These are phyloP conservation scores for Artemisia tridentata DNA, from an alignment of 129 eudicot genomes.

Conservation along the genomic window DNA sequence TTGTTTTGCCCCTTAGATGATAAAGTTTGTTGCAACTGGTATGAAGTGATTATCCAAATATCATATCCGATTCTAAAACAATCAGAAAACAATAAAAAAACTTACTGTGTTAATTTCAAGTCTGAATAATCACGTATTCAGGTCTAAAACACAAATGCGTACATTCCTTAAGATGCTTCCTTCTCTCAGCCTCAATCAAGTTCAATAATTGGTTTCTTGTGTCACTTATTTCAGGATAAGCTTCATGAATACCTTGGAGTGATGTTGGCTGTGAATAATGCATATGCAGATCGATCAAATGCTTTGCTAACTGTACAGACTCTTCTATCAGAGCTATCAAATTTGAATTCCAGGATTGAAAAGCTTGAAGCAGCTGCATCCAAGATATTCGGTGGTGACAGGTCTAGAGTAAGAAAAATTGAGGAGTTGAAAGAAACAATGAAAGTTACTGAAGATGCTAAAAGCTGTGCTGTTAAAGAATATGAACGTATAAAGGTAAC, in stretches of 20 bases:
- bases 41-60: neutral
- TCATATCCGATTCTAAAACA: neutral
- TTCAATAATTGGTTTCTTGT: neutral
- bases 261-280: slow-evolving; percentile 85
- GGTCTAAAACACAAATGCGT: neutral
- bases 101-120: neutral
- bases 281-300: slow-evolving; percentile 83
- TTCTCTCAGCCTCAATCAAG: neutral
- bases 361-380: slow-evolving; percentile 94
- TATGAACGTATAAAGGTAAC: slow-evolving; percentile 89
- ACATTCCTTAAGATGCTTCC: neutral
- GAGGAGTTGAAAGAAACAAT: slow-evolving; percentile 80
- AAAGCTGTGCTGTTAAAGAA: slow-evolving; percentile 68
- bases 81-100: neutral
- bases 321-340: slow-evolving; percentile 67
- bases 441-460: slow-evolving; percentile 79
- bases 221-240: slow-evolving; percentile 63
- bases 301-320: slow-evolving; percentile 93
- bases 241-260: slow-evolving; percentile 95
- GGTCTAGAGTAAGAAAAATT: slow-evolving; percentile 73
- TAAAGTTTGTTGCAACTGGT: neutral
- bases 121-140: neutral
- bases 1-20: neutral
- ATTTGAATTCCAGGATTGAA: slow-evolving; percentile 61
- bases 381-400: slow-evolving; percentile 92